A percentile compares a stretch with the other conserved stretches of the same genome.
These are phyloP conservation scores for Gyrodon lividus DNA, from an alignment of 768 basidiomycete species.

Conservation along the genomic window DNA sequence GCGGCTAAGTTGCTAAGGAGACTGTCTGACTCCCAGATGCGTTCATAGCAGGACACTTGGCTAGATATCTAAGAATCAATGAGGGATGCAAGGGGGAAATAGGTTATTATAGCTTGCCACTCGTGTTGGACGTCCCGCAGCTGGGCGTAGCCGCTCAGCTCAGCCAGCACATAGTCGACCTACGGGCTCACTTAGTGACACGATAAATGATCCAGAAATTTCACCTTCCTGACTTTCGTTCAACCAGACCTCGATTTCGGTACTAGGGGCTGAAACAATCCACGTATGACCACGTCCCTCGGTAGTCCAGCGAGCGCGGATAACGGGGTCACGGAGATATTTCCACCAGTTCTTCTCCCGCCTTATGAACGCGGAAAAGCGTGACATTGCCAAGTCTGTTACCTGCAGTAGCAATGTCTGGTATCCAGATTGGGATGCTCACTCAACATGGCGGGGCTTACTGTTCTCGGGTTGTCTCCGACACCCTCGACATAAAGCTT, in stretches of 20 bases:
- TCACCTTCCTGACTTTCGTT: constrained; percentile 40
- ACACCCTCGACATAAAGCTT: constrained; percentile 43
- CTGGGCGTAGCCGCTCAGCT: constrained; percentile 44
- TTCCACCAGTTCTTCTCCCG: constrained; percentile 42
- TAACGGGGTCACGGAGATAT: constrained; percentile 22
- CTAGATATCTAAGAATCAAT: constrained; percentile 24
- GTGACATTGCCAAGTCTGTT: constrained; percentile 48
- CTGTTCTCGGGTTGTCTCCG: constrained; percentile 51
- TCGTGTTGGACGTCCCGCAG: constrained; percentile 37
- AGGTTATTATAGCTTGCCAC: constrained; percentile 34
- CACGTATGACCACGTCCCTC: constrained; percentile 29
- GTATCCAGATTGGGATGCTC: neutral
- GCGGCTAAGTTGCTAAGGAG: constrained; percentile 18
- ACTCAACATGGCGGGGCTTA: constrained; percentile 18
- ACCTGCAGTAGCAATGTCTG: constrained; percentile 32
- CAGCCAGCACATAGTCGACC: constrained; percentile 50
- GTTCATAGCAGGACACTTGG: constrained; percentile 55
- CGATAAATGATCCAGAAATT: neutral
- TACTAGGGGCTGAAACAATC: constrained; percentile 38
- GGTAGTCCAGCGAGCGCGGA: constrained; percentile 33
- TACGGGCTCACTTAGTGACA: constrained; percentile 16
- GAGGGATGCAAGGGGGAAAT: neutral
- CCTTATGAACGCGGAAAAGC: constrained; percentile 45
- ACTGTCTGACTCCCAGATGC: constrained; percentile 48
- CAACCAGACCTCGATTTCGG: constrained; percentile 32